Evolutionary conservation across 2,329 filamentous ascomycete species (phyloP), one percentile per base, ranked within the genome.

Genomic region (Juglanconis sp.): DNA sequence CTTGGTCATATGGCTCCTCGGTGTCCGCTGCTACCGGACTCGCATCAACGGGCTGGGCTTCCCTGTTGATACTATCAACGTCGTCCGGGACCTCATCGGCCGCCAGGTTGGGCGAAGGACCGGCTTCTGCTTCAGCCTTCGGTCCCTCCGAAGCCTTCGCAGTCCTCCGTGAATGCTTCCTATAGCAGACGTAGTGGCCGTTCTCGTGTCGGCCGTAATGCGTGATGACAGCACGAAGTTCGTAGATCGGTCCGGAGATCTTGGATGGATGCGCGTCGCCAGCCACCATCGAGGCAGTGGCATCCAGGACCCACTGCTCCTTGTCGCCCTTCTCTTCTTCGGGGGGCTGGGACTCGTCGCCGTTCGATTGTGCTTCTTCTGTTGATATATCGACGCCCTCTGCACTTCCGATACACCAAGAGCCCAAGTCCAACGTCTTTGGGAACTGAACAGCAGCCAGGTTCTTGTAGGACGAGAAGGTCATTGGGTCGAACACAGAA

Each of bases 121-220:
- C 57, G 63, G n/a, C 35, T 31, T 56, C 53, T 4, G 61, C 65
- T 8, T 65, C 60, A 5, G 61, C 55, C 47, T 44, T 44, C 31
- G 44, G 11, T n/a, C 30, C 24, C 30, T 24, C 34, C 13, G 46
- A 66, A 36, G 64, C 61, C 9, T 70, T 69, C 15, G 84, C 80
- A 68, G 91, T 88, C 68, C 89, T 90, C 8, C 70, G 68, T 30
- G 86, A 80, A 68, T 92, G 88, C 68, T 89, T 90, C 55, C 91
- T 84, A 73, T 95, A 96, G 71, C 92, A 96, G 44, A 97, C 87
- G 68, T 99, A 98, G 75, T 99, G 95, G 0, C 95, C 95, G 68
- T 96, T 96, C 64, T 97, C 92, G 72, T 98, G 95, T 36, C 90
- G 83, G 4, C 95, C 95, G 63, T 90, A 91, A 71, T 98, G 95